These are phyloP conservation scores for Tylopilus cervinicoccineus DNA, from an alignment of 768 basidiomycete genomes.

Conservation along the genomic window DNA sequence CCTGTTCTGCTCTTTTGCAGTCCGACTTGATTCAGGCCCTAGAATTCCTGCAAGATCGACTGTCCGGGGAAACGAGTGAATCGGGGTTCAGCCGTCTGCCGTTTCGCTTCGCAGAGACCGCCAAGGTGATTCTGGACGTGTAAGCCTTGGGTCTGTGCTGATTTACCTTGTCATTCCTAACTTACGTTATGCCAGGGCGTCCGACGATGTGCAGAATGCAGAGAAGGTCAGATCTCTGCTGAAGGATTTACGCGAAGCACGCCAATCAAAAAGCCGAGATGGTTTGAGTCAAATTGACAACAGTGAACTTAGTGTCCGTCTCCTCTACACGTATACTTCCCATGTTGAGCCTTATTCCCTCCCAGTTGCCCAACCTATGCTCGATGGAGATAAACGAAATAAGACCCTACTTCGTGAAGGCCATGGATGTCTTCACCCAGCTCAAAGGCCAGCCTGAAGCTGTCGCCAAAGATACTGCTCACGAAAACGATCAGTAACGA, in stretches of 20 bases:
- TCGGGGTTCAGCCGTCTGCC: slow-evolving; percentile 77
- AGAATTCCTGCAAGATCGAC: slow-evolving; percentile 80
- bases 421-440: slow-evolving; percentile 71
- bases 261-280: slow-evolving; percentile 89
- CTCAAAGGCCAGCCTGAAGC: slow-evolving; percentile 33
- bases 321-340: not conserved
- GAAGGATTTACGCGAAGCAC: slow-evolving; percentile 93
- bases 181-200: slow-evolving; percentile 51
- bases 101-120: slow-evolving; percentile 85
- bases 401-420: slow-evolving; percentile 79
- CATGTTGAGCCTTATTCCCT: not conserved
- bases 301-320: slow-evolving; percentile 73
- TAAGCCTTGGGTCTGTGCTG: slow-evolving; percentile 40
- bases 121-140: slow-evolving; percentile 93
- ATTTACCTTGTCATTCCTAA: not conserved
- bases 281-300: slow-evolving; percentile 80
- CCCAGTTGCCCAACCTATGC: slow-evolving; percentile 76
- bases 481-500: slow-evolving; percentile 2
- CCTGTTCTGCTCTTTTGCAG: not conserved
- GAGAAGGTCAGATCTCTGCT: slow-evolving; percentile 82
- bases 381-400: slow-evolving; percentile 95
- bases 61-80: slow-evolving; percentile 70
- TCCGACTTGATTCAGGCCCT: not conserved
- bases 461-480: slow-evolving; percentile 1
- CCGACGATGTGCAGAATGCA: slow-evolving; percentile 84